phyloP scores from a whole-genome alignment of 2,329 filamentous ascomycete species.

The Pleurostoma richardsiae region DNA sequence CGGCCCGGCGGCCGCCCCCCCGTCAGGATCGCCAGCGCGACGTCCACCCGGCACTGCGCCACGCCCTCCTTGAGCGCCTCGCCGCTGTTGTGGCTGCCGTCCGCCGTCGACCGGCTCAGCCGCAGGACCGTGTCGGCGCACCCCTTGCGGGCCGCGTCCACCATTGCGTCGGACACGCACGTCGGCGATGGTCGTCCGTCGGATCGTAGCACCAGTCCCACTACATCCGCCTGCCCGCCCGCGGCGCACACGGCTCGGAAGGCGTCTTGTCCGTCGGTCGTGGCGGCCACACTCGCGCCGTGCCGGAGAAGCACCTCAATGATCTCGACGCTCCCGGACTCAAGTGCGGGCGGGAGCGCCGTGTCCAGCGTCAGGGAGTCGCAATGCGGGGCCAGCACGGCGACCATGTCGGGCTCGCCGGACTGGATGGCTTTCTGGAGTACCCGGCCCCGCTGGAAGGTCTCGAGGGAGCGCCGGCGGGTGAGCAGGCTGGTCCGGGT shows the following conservation, averaged over 20 bases:
- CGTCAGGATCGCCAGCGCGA: conserved; percentile 49
- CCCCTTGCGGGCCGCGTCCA: conserved; percentile 43
- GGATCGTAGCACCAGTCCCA: conserved; percentile 43
- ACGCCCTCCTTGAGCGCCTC: conserved; percentile 48
- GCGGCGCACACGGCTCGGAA: conserved; percentile 46
- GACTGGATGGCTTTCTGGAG: conserved; percentile 46
- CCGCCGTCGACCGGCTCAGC: conserved; percentile 46
- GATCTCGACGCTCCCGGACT: conserved; percentile 33
- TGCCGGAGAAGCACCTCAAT: conserved; percentile 43
- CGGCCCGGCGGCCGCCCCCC: conserved; percentile 46
- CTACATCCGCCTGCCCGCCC: conserved; percentile 38
- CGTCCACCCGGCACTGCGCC: conserved; percentile 42
- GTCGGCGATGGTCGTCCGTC: conserved; percentile 37
- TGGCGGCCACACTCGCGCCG: conserved; percentile 42
- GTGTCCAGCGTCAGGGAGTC: conserved; percentile 45
- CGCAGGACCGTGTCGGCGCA: conserved; percentile 44
- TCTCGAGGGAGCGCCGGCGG: conserved; percentile 44
- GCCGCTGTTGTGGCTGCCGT: conserved; percentile 45
- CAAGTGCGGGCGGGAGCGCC: conserved; percentile 43
- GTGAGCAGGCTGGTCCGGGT: conserved; percentile 42
- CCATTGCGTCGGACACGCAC: conserved; percentile 44
- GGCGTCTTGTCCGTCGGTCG: conserved; percentile 44
- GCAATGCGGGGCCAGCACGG: conserved; percentile 47
- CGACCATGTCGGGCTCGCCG: conserved; percentile 45
- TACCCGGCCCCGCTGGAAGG: conserved; percentile 44